Base-by-base conservation (phyloP, 2,329 filamentous ascomycete genomes). In the Dothistroma septosporum region DNA sequence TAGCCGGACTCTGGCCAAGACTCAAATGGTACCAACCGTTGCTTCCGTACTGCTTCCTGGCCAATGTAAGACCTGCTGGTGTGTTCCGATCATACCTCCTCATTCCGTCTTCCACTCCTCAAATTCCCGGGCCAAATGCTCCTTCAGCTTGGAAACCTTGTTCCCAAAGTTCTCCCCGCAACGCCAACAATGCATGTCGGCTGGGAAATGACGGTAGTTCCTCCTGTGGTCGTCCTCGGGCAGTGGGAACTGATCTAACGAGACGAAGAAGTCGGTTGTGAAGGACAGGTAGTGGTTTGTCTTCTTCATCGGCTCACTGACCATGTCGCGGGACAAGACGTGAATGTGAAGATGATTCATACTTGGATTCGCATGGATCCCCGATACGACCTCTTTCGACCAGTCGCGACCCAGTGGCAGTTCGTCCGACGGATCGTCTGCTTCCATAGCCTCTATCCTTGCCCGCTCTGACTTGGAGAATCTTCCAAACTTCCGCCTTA, bases 331-430 rank as follows among this genome's bases (percentile, higher is more conserved):
- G 44, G 89, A 91, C 60, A 97, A 77, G 32, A 97, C 85, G 75
- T 99, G 94, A 4, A 97, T 81, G 76, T 99, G 94, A 58, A 97
- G 73, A 74, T 97, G 91, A 64, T 85, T 87, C 94, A 99, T 97
- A 59, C 88, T 92, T 2, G 94, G 94, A 67, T 88, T 85, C 2
- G 91, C 89, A 76, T 99, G 94, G 8, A 96, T 83, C 14, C 94
- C 94, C 21, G 87, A 83, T 54, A 85, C 83, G 53, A 97, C 82
- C 28, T 94, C 91, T 12, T 79, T 77, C 46, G 79, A 76, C 90
- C 92, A 97, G 76, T 97, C 87, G 24, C 93, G 82, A 0, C 92
- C 92, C 0, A 72, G 64, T 0, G 92, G 92, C 9, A 92, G 77
- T 12, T 71, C 77, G 1, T 68, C 67, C 37, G 59, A 69, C 5